Evolutionary conservation across 306 rosid species (phyloP).

Genomic region (Rosa chinensis): DNA sequence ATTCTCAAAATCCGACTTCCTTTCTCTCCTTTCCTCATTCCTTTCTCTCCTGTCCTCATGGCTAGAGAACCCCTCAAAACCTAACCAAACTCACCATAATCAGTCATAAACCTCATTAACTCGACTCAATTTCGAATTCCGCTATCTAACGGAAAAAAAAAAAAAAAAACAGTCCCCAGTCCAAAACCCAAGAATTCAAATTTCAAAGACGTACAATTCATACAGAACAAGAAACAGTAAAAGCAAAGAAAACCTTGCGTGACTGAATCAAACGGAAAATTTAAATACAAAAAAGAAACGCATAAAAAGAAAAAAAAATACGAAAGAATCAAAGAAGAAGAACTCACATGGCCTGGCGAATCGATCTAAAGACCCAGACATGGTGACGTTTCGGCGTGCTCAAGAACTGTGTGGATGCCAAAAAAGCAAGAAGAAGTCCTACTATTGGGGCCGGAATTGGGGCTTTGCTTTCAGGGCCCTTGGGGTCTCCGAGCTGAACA

Average conservation of each 20-base stretch:
- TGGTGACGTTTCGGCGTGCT: slow-evolving; percentile 24
- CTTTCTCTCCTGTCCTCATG: slow-evolving; percentile 69
- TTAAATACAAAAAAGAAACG: background rate
- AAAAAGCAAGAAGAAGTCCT: background rate
- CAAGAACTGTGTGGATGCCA: background rate
- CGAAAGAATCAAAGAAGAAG: background rate
- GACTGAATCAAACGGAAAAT: background rate
- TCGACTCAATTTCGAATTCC: background rate
- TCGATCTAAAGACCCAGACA: slow-evolving; percentile 87
- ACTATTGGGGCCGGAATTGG: background rate
- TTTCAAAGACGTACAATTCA: slow-evolving; percentile 2
- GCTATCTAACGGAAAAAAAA: too few relatives aligned
- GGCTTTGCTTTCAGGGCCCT: background rate
- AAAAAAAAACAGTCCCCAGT: background rate
- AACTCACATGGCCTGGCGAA: slow-evolving; percentile 88
- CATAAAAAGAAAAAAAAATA: background rate
- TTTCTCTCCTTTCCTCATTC: slow-evolving; percentile 67
- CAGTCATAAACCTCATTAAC: background rate
- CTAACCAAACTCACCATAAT: slow-evolving; percentile 31
- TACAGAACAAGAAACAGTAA: background rate
- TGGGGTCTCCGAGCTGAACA: slow-evolving; percentile 6
- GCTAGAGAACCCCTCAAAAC: slow-evolving; percentile 74
- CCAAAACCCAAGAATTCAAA: background rate
- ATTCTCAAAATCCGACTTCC: slow-evolving; percentile 70
- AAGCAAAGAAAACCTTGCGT: background rate